Evolutionary conservation across 2,329 filamentous ascomycete genomes (phyloP).

Genomic region (Dendryphion nanum): DNA sequence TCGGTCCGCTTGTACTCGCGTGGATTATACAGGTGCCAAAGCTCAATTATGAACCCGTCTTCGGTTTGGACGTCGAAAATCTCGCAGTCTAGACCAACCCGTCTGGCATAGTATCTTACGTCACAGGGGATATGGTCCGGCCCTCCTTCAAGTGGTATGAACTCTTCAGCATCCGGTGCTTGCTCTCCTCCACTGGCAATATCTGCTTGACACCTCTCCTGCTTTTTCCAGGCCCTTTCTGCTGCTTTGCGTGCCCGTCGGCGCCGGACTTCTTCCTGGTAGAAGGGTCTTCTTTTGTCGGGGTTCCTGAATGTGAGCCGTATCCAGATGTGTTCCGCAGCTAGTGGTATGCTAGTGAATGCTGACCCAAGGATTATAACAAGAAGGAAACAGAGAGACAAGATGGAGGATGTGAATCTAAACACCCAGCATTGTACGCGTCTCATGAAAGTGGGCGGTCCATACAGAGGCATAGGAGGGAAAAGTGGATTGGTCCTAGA

Average conservation of each 20-base stretch:
- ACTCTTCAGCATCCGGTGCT: conserved; percentile 52
- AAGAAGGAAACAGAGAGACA: conserved; percentile 75
- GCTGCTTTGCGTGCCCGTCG: conserved; percentile 56
- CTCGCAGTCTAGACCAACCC: conserved; percentile 85
- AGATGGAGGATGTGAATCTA: conserved; percentile 65
- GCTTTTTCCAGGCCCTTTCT: conserved; percentile 61
- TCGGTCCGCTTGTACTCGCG: conserved; percentile 61
- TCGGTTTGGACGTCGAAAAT: conserved; percentile 84
- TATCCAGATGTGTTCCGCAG: conserved; percentile 51
- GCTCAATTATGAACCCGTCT: conserved; percentile 84
- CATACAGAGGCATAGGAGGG: conserved; percentile 79
- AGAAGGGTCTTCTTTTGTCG: conserved; percentile 63
- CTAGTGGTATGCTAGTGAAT: conserved; percentile 62
- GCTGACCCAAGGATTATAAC: conserved; percentile 74
- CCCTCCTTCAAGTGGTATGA: conserved; percentile 74
- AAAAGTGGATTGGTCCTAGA: conserved; percentile 78
- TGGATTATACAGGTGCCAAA: conserved; percentile 90
- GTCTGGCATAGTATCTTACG: conserved; percentile 78
- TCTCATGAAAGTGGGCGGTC: conserved; percentile 66
- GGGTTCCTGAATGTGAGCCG: conserved; percentile 61
- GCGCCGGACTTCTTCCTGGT: conserved; percentile 67
- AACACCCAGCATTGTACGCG: conserved; percentile 66
- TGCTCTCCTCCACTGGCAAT: conserved; percentile 36
- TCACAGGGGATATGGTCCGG: conserved; percentile 76
- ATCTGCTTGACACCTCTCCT: too few relatives aligned